Base-by-base conservation (phyloP, 306 rosid genomes). In the Urtica urens region DNA sequence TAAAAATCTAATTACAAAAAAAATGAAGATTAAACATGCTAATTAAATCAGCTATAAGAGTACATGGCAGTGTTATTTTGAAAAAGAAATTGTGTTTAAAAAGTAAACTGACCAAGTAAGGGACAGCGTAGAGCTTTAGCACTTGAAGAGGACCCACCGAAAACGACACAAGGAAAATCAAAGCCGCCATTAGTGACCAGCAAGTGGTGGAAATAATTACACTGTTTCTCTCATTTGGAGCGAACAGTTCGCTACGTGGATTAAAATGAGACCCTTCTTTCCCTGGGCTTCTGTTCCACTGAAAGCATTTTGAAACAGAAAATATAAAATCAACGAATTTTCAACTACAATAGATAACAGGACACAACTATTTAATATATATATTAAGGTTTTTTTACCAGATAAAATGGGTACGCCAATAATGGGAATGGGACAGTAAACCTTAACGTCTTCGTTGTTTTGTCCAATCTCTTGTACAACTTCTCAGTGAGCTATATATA, bases 251-350 rank as follows among this genome's bases (percentile, higher is more conserved):
- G 57, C 99, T 82, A 51, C 73, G 20, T 1, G 99, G 99, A 57
- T 77, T 82, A 75, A 82, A 90, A 31, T 90, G 99, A 8, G 99
- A 90, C 2, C 99, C 99, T 44, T 79, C 57, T 18, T 90, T 90
- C 28, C 99, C 99, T 15, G 99, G 99, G 63, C 93, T 79, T 85
- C 99, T 75, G 7, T 15, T 46, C 99, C 92, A 82, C 97, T 90
- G 78, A 62, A 57, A 41, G 6, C 28, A 23, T 13, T 21, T 41
- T 57, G 49, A 73, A 3, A 64, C 18, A 45, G 19, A 20, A 45
- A 8, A 38, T 16, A 20, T 5, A 40, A 34, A 39, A 4, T 17
- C 51, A 28, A 15, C 0, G 49, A 35, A 22, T 2, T 21, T 18
- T 37, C 38, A 12, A 23, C 14, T 15, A 12, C 27, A 14, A 40